Evolutionary conservation across 129 eudicot species (phyloP).

Genomic region (Tagetes patula): DNA sequence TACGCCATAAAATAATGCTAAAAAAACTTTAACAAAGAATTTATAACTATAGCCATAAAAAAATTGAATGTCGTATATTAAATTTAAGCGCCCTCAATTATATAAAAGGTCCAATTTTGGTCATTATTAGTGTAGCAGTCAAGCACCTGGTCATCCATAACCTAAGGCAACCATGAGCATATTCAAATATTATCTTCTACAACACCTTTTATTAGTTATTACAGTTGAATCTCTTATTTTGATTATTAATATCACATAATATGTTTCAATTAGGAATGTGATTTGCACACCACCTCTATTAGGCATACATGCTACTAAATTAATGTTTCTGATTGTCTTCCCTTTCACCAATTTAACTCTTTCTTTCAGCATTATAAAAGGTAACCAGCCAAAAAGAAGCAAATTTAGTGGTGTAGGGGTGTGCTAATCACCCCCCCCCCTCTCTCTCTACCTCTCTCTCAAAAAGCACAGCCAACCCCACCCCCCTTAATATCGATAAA

Average conservation of each 20-base stretch:
- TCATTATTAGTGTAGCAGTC: neutral
- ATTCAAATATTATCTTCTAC: neutral
- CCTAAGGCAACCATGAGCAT: neutral
- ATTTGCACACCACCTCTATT: neutral
- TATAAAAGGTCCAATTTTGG: neutral
- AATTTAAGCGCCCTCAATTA: constrained; percentile 1
- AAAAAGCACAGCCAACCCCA: neutral
- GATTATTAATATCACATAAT: neutral
- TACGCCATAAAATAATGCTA: neutral
- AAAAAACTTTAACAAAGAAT: neutral
- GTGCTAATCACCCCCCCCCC: neutral
- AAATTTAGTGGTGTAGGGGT: neutral
- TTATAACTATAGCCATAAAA: neutral
- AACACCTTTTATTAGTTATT: neutral
- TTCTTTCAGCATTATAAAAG: neutral
- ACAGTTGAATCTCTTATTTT: too few species aligned
- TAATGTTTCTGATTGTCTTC: neutral
- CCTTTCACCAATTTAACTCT: neutral
- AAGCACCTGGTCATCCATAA: neutral
- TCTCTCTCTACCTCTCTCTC: neutral
- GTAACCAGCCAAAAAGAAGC: neutral
- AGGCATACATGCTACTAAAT: neutral
- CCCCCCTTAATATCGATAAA: neutral
- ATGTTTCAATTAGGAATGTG: neutral
- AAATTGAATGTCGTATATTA: neutral